phyloP scores from a whole-genome alignment of 345 rosid species.

The Hibiscus syriacus region DNA sequence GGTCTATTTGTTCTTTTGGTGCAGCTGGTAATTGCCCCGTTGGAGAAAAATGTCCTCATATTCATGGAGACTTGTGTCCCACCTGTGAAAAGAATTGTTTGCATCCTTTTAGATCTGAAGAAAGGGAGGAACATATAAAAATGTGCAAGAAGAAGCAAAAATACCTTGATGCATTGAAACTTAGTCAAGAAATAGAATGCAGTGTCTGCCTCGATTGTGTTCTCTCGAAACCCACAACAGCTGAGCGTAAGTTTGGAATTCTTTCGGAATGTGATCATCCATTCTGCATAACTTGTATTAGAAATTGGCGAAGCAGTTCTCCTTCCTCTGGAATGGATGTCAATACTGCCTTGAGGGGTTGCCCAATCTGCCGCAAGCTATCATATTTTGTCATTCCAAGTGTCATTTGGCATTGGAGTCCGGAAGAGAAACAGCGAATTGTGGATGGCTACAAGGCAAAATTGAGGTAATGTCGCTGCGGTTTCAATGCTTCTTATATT shows the following conservation, averaged over 20 bases:
- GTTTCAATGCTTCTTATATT: background rate
- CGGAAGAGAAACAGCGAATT: constrained; percentile 76
- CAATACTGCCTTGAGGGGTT: constrained; percentile 70
- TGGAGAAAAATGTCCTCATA: constrained; percentile 70
- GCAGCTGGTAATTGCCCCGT: constrained; percentile 80
- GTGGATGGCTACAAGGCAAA: constrained; percentile 75
- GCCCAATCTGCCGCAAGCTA: constrained; percentile 89
- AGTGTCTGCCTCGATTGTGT: constrained; percentile 70
- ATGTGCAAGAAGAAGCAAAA: constrained; percentile 61
- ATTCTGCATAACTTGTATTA: constrained; percentile 74
- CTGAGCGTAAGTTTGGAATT: constrained; percentile 73
- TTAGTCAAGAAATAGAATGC: constrained; percentile 59
- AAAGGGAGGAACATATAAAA: constrained; percentile 68
- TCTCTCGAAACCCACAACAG: constrained; percentile 54
- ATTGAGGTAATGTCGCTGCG: constrained; percentile 45
- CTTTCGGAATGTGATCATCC: constrained; percentile 98
- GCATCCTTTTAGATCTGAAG: constrained; percentile 79
- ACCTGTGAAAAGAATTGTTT: constrained; percentile 79
- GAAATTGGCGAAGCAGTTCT: constrained; percentile 73
- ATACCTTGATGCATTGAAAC: constrained; percentile 50
- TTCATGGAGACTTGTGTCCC: constrained; percentile 79
- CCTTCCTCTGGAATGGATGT: constrained; percentile 90
- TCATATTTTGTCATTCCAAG: constrained; percentile 96
- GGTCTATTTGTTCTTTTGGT: constrained; percentile 73
- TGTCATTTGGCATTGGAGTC: constrained; percentile 78